These are phyloP conservation scores for Arthrobotrys pseudoclavata DNA, from an alignment of 2,329 filamentous ascomycete genomes.

Conservation along the genomic window DNA sequence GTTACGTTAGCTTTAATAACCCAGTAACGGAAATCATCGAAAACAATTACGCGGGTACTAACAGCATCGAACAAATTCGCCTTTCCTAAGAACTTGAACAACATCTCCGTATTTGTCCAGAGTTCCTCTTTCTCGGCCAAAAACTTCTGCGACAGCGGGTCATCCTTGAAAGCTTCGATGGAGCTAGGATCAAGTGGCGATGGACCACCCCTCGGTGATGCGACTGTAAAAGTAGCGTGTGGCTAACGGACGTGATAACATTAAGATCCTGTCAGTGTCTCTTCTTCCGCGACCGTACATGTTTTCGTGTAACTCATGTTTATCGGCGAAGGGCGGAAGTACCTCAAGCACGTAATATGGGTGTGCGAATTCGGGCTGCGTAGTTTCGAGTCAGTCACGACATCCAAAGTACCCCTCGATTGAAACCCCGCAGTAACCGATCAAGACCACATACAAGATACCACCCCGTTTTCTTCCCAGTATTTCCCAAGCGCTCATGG, in stretches of 20 bases:
- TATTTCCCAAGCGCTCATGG: constrained; percentile 69
- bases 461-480: constrained; percentile 76
- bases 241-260: constrained; percentile 66
- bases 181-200: constrained; percentile 75
- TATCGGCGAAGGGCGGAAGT: constrained; percentile 11
- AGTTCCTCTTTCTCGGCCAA: constrained; percentile 71
- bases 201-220: constrained; percentile 74
- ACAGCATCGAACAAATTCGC: constrained; percentile 74
- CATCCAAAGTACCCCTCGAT: background rate
- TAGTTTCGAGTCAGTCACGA: background rate
- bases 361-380: constrained; percentile 74
- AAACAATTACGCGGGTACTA: background rate
- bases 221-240: constrained; percentile 72
- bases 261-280: background rate
- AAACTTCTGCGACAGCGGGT: constrained; percentile 72
- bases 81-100: constrained; percentile 72
- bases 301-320: background rate
- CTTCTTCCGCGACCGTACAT: background rate
- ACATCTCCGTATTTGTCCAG: constrained; percentile 75
- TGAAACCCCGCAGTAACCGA: background rate
- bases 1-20: background rate
- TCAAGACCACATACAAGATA: constrained; percentile 71
- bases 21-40: background rate
- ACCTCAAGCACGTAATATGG: constrained; percentile 71
- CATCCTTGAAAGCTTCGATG: constrained; percentile 71